Base-by-base conservation (phyloP, 2,329 filamentous ascomycete genomes). In the Botryotinia globosa region DNA sequence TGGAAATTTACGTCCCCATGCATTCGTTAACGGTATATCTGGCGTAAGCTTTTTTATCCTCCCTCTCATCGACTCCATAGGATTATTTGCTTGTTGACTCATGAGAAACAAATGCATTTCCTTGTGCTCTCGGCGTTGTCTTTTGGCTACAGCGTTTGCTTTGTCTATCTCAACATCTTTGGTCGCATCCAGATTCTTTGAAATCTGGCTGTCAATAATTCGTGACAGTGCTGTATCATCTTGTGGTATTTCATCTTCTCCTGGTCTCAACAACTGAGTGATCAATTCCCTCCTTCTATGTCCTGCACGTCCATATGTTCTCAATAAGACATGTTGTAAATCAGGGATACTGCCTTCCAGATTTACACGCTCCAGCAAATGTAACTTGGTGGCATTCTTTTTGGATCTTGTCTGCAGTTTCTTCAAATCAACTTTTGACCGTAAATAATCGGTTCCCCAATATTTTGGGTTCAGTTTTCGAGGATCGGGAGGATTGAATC, bases 261-360 rank as follows among this genome's bases (percentile, higher is more conserved):
- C 74, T 18, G 73, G 67, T 58, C 70, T 58, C n/a, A 78, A 84
- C 74, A 74, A 88, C 0, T 82, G 75, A 0, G 80, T 75, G 56
- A 87, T 75, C 3, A 91, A 82, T 68, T 84, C 78, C 22, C 86
- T 84, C 61, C 88, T 83, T 48, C 86, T 82, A 72, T 82, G 83
- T 29, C 89, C 89, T 0, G 80, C 76, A 44, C 88, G 84, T 10
- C 87, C 89, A 76, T 89, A 89, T 1, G 83, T 85, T 32, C 83
- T 78, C 61, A 82, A 76, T 45, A 89, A 81, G 14, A 91, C 80
- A 16, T 79, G 81, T 44, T 82, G 79, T 82, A 90, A 84, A 67
- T 84, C 84, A 0, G 74, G 68, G 48, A 82, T 73, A 74, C 87
- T 82, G 48, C 89, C 89, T 18, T 81, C 78, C 37, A 56, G n/a